Evolutionary conservation across 2,329 filamentous ascomycete species (phyloP), one percentile per base, ranked within the genome.

Genomic region (Ilyonectria destructans): DNA sequence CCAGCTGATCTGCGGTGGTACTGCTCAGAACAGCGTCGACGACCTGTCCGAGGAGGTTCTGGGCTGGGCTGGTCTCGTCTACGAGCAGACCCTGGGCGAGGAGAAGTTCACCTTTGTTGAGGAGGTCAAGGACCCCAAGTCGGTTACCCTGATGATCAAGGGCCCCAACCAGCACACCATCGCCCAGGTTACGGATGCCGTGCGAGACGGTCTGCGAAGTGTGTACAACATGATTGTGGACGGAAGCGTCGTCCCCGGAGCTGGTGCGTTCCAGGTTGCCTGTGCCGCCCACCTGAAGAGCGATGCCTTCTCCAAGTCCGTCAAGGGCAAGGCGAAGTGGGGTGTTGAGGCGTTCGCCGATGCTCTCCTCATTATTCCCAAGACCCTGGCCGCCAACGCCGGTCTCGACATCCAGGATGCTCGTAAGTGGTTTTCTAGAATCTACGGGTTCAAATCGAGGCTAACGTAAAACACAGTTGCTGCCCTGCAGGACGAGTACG

Each of bases 211-310:
- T 70, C 88, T 99, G 74, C 91, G 96, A 79, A 97, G 94, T 80
- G 96, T 98, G 57, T 98, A 98, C 89, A 99, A 99, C 87, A 97
- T 97, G 88, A 98, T 99, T 81, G 96, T 98, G n/a, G 96, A 99
- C 81, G 91, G 92, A 83, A 96, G 93, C 74, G 96, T 99, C 21
- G 94, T 99, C 29, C 96, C 96, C 1, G 96, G 96, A 66, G 96
- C 91, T 65, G 96, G 96, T 76, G 94, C 96, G 57, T 99, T 97
- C 90, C 96, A 99, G 83, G 91, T 99, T 52, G 95, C 96, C 35
- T 97, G 94, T 76, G 94, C 95, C 26, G 88, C 91, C 54, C 95
- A 97, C 82, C 87, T 99, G 69, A 93, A 92, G 80, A 95, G 94
- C 72, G 94, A 97, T 77, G 89, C 88, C 19, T 97, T 98, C 85